These are phyloP conservation scores for Plasmodium gonderi DNA, from an alignment of 169 alveolate species.

Conservation along the genomic window DNA sequence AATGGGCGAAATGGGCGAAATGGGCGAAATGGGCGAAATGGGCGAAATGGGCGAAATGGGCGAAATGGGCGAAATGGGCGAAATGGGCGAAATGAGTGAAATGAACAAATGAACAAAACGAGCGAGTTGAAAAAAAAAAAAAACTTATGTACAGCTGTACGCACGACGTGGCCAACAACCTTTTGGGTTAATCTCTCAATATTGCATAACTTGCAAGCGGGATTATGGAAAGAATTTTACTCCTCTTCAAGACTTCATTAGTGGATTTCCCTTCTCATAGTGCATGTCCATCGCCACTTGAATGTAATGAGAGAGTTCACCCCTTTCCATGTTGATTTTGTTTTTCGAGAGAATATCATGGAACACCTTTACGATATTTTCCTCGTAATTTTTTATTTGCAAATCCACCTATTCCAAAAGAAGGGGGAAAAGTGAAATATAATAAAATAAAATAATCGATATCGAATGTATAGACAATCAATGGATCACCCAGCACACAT, in stretches of 20 bases:
- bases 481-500: too few species aligned
- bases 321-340: neutral
- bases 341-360: slow-evolving; percentile 17
- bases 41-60: too few species aligned
- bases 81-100: too few species aligned
- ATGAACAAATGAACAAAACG: too few species aligned
- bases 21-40: too few species aligned
- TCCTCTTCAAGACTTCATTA: too few species aligned
- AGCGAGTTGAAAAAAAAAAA: too few species aligned
- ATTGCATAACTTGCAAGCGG: neutral
- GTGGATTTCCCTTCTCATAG: neutral
- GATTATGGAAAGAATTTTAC: neutral
- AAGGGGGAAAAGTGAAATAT: neutral
- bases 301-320: slow-evolving; percentile 10
- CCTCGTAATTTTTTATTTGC: slow-evolving; percentile 69
- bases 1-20: too few species aligned
- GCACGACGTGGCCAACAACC: too few species aligned
- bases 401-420: slow-evolving; percentile 25
- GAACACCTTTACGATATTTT: slow-evolving; percentile 36
- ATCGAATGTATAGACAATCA: neutral
- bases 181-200: too few species aligned
- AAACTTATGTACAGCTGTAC: too few species aligned
- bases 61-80: too few species aligned
- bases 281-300: slow-evolving; percentile 21
- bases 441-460: neutral